Evolutionary conservation across 169 alveolate species (phyloP).

Genomic region (Perkinsus olseni): DNA sequence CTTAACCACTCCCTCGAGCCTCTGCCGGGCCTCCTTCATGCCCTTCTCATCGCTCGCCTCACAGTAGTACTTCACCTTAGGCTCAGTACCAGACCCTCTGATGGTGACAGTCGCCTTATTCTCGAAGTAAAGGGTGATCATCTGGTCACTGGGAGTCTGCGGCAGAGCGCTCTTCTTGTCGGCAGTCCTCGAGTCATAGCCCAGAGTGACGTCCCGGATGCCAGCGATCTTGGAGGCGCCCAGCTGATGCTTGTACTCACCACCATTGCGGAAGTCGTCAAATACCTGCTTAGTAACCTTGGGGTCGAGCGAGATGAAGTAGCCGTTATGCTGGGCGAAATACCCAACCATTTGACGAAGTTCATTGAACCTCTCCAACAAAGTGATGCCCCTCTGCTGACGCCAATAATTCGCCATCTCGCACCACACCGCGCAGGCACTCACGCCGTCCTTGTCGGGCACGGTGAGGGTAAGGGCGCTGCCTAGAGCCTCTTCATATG

Average conservation of each 20-base stretch:
- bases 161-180: constrained; percentile 43
- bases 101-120: constrained; percentile 34
- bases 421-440: constrained; percentile 47
- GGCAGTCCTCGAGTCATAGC: constrained; percentile 41
- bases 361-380: constrained; percentile 21
- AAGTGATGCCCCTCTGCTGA: constrained; percentile 27
- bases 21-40: constrained; percentile 28
- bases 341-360: constrained; percentile 37
- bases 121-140: constrained; percentile 45
- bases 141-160: constrained; percentile 38
- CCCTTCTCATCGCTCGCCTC: constrained; percentile 30
- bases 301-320: constrained; percentile 35
- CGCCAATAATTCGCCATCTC: constrained; percentile 42
- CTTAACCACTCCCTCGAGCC: constrained; percentile 33
- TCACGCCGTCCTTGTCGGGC: constrained; percentile 50
- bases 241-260: constrained; percentile 18
- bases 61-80: constrained; percentile 48
- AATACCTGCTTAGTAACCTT: constrained; percentile 32
- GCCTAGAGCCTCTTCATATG: constrained; percentile 48
- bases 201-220: constrained; percentile 47
- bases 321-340: constrained; percentile 38
- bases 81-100: constrained; percentile 56
- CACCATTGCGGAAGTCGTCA: constrained; percentile 42
- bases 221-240: constrained; percentile 40
- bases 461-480: constrained; percentile 39